These are phyloP conservation scores for Myxozyma mucilagina DNA, from an alignment of 805 yeast species.

Conservation along the genomic window DNA sequence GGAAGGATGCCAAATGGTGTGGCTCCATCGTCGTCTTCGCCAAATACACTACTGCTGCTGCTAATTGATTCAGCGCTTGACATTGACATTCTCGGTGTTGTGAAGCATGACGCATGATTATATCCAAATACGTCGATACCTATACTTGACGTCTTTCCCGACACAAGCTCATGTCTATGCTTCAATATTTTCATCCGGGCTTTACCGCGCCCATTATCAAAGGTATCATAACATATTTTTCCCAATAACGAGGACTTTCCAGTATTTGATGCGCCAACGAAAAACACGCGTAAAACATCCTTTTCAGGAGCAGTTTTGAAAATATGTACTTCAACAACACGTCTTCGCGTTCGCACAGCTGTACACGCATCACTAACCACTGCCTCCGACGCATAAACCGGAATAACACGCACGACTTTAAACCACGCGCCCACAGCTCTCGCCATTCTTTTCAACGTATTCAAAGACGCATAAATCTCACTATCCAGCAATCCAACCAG, in stretches of 20 bases:
- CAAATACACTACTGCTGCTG: background rate
- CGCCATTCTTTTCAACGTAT: slow-evolving; percentile 24
- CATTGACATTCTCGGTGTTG: background rate
- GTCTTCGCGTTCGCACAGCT: background rate
- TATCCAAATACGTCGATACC: slow-evolving; percentile 30
- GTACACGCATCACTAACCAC: background rate
- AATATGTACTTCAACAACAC: slow-evolving; percentile 27
- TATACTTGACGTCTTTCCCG: slow-evolving; percentile 26
- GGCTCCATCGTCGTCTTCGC: background rate
- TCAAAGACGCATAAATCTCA: slow-evolving; percentile 27
- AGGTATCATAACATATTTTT: slow-evolving; percentile 16
- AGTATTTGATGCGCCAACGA: slow-evolving; percentile 21
- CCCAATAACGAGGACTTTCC: slow-evolving; percentile 31
- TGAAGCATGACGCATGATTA: background rate
- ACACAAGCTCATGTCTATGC: slow-evolving; percentile 28
- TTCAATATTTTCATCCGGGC: slow-evolving; percentile 24
- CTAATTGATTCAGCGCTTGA: background rate
- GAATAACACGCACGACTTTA: slow-evolving; percentile 29
- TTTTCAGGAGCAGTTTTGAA: slow-evolving; percentile 19
- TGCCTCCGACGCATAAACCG: slow-evolving; percentile 13
- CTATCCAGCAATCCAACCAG: slow-evolving; percentile 20
- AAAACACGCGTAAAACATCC: slow-evolving; percentile 19
- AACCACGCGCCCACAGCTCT: slow-evolving; percentile 23
- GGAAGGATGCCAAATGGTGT: background rate
- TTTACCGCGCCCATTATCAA: slow-evolving; percentile 30